A percentile compares a stretch with the other conserved stretches of the same genome.
These are phyloP conservation scores for Monoraphidium neglectum DNA, from an alignment of 139 green algal genomes.

Conservation along the genomic window DNA sequence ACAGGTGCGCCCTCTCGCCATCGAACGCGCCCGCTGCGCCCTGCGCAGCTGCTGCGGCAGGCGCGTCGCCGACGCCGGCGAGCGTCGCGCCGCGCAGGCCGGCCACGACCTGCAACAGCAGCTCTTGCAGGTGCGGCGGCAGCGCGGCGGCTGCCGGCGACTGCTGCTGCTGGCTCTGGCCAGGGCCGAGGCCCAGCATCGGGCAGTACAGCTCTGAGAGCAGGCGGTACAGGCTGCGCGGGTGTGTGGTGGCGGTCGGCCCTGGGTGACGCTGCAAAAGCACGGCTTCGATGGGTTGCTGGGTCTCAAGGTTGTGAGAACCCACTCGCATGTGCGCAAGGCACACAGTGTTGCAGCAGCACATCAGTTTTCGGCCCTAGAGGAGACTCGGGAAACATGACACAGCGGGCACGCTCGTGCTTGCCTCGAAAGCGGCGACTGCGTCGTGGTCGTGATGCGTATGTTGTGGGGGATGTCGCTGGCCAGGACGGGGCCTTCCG, in stretches of 20 bases:
- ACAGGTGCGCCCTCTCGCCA: background rate
- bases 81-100: constrained; percentile 53
- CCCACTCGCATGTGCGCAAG: too few species aligned
- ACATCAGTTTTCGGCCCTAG: too few species aligned
- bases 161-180: background rate
- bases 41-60: background rate
- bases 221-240: constrained; percentile 54
- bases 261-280: too few species aligned
- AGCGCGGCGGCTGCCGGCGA: constrained; percentile 15
- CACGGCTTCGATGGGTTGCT: too few species aligned
- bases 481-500: background rate
- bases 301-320: too few species aligned
- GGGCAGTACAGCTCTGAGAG: constrained; percentile 61
- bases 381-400: too few species aligned
- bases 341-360: too few species aligned
- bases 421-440: too few species aligned
- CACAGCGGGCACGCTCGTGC: too few species aligned
- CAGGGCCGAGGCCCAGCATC: constrained; percentile 27
- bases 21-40: background rate
- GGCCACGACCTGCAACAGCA: constrained; percentile 60
- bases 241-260: too few species aligned
- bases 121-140: constrained; percentile 48
- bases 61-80: constrained; percentile 14
- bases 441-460: too few species aligned
- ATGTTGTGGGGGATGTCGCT: background rate